Percentiles rank a stretch among this genome's conserved stretches.
These are phyloP conservation scores for Wilcoxina mikolae DNA, from an alignment of 495 filamentous ascomycete species.

Conservation along the genomic window DNA sequence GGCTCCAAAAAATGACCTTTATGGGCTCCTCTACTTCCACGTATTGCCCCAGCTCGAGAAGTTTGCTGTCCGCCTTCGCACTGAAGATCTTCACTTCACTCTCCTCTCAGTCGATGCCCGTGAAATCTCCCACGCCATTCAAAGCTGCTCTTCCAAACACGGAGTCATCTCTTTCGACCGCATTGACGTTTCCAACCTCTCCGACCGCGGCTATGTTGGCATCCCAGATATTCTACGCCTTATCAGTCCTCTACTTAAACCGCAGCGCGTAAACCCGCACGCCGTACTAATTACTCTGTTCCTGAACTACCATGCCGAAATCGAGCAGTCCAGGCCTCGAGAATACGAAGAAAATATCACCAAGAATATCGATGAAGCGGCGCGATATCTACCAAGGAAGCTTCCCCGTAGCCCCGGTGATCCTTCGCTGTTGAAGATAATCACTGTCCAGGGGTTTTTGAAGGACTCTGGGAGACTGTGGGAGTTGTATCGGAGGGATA, in stretches of 20 bases:
- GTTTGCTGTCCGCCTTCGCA: conserved; percentile 2
- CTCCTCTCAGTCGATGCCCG: not conserved
- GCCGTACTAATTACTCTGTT: not conserved
- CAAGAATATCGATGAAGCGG: not conserved
- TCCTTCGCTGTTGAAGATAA: not conserved
- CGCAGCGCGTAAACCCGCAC: not conserved
- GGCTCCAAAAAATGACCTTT: conserved; percentile 5
- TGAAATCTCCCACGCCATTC: not conserved
- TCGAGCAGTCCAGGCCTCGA: not conserved
- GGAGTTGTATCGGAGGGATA: not conserved
- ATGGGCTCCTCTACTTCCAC: conserved; percentile 5
- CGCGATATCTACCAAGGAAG: not conserved
- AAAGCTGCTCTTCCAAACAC: not conserved
- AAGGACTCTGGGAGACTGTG: not conserved
- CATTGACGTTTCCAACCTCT: conserved; percentile 2
- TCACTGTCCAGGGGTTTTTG: not conserved
- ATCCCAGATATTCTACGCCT: not conserved
- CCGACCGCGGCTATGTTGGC: not conserved
- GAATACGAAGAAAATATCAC: not conserved
- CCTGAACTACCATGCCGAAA: conserved; percentile 2
- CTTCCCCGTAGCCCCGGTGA: not conserved
- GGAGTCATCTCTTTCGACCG: not conserved
- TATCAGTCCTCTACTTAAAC: conserved; percentile 4
- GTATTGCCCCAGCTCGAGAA: not conserved
- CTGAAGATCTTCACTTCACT: conserved; percentile 4